Conservation (phyloP, 106 monocot species). For the Chionographis japonica region DNA sequence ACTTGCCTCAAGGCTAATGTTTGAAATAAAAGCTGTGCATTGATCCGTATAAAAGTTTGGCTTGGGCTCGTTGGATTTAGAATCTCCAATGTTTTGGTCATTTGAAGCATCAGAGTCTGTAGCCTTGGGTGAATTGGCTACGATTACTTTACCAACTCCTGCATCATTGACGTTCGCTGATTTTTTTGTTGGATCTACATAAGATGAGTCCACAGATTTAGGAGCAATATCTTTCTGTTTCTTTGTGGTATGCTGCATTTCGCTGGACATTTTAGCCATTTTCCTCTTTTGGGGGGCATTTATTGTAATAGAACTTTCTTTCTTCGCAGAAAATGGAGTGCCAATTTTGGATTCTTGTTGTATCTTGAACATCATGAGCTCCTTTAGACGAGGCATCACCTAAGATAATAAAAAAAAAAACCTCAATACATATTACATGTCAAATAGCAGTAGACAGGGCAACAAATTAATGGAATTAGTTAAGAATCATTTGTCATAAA, state of each 20-base stretch:
- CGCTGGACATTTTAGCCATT: constrained; percentile 26
- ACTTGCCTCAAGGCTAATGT: constrained; percentile 67
- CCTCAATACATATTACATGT: neutral
- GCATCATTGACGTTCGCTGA: constrained; percentile 4
- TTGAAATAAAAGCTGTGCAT: constrained; percentile 89
- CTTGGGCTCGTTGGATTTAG: constrained; percentile 27
- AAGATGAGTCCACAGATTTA: constrained; percentile 14
- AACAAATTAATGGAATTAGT: neutral
- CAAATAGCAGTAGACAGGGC: neutral
- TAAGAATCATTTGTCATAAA: too few relatives aligned
- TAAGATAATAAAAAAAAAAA: constrained; percentile 19
- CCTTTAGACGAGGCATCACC: constrained; percentile 82
- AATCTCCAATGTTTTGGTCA: constrained; percentile 15
- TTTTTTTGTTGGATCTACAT: constrained; percentile 10
- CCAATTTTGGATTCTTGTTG: constrained; percentile 60
- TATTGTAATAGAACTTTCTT: constrained; percentile 21
- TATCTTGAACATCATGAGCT: constrained; percentile 57
- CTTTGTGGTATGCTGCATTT: constrained; percentile 60
- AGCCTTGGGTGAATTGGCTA: constrained; percentile 7
- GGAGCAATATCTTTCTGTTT: constrained; percentile 34
- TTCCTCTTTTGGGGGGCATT: constrained; percentile 64
- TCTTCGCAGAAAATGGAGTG: constrained; percentile 13
- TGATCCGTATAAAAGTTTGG: constrained; percentile 54
- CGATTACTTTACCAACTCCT: constrained; percentile 11
- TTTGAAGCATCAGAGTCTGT: constrained; percentile 3